Conservation (phyloP, 352 stramenopile genomes). For the Plasmopara muralis region DNA sequence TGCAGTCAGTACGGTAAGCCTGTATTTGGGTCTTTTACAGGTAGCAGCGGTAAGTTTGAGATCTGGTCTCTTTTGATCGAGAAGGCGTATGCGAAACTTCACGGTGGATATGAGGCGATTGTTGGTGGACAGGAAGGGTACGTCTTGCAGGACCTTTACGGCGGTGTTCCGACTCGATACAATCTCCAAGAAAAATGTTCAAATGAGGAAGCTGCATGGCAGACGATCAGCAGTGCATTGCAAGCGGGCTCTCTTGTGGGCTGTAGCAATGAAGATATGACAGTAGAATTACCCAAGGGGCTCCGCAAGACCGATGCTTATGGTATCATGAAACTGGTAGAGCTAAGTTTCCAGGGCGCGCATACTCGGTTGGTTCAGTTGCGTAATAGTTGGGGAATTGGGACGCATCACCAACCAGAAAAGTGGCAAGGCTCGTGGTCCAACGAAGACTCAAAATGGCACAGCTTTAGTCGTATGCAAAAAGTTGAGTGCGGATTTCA, state of each 20-base stretch:
- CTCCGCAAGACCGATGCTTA: conserved; percentile 68
- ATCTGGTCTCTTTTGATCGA: conserved; percentile 91
- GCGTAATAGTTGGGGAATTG: conserved; percentile 77
- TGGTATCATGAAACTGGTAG: conserved; percentile 67
- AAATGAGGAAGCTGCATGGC: conserved; percentile 53
- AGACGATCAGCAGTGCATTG: conserved; percentile 36
- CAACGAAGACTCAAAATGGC: conserved; percentile 61
- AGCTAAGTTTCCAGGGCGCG: conserved; percentile 56
- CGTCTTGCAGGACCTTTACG: conserved; percentile 70
- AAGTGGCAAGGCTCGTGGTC: conserved; percentile 73
- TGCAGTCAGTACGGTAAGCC: conserved; percentile 78
- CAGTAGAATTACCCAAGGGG: conserved; percentile 51
- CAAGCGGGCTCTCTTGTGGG: conserved; percentile 61
- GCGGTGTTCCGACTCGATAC: conserved; percentile 58
- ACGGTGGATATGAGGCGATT: conserved; percentile 87
- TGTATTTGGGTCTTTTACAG: conserved; percentile 79
- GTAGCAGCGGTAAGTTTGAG: conserved; percentile 80
- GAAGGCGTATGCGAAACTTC: conserved; percentile 93
- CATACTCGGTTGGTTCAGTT: conserved; percentile 58
- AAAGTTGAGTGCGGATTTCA: conserved; percentile 75
- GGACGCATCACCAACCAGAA: conserved; percentile 46
- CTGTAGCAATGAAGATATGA: conserved; percentile 63
- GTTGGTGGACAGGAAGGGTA: conserved; percentile 81
- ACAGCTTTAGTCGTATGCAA: conserved; percentile 58
- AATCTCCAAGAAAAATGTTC: conserved; percentile 59